Conservation (phyloP, 441 rosid genomes). For the Adansonia grandidieri region DNA sequence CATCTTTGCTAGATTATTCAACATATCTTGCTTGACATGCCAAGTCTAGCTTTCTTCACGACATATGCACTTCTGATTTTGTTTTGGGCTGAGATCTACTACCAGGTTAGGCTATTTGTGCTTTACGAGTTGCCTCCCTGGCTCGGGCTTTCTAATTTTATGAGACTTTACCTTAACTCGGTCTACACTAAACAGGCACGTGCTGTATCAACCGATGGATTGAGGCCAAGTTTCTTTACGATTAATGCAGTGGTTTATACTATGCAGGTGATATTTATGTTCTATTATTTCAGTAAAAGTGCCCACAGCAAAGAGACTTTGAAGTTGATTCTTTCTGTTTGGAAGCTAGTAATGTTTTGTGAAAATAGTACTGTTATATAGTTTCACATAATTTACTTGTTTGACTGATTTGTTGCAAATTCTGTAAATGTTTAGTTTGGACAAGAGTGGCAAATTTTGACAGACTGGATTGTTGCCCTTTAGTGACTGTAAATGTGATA, state of each 20-base stretch:
- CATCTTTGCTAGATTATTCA: slow-evolving; percentile 58
- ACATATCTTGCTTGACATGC: slow-evolving; percentile 83
- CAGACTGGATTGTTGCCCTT: not conserved
- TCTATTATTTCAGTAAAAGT: slow-evolving; percentile 26
- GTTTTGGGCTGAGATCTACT: slow-evolving; percentile 96
- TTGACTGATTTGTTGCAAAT: slow-evolving; percentile 9
- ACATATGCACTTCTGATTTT: slow-evolving; percentile 85
- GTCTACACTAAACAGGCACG: slow-evolving; percentile 67
- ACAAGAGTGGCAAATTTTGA: slow-evolving; percentile 13
- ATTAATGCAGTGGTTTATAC: slow-evolving; percentile 74
- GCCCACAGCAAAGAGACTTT: slow-evolving; percentile 20
- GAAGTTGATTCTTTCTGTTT: slow-evolving; percentile 27
- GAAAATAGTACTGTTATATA: not conserved
- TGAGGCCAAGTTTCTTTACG: slow-evolving; percentile 78
- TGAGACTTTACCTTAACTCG: slow-evolving; percentile 21
- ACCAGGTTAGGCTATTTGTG: slow-evolving; percentile 58
- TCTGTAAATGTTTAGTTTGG: not conserved
- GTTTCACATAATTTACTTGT: not conserved
- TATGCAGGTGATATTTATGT: slow-evolving; percentile 67
- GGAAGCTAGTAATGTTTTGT: slow-evolving; percentile 27
- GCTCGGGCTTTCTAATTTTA: not conserved
- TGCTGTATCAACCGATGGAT: slow-evolving; percentile 82
- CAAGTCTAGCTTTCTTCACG: slow-evolving; percentile 91
- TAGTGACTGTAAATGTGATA: not conserved
- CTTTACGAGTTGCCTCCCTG: not conserved